phyloP scores from a whole-genome alignment of 139 green algal genomes.

The Dunaliella primolecta region DNA sequence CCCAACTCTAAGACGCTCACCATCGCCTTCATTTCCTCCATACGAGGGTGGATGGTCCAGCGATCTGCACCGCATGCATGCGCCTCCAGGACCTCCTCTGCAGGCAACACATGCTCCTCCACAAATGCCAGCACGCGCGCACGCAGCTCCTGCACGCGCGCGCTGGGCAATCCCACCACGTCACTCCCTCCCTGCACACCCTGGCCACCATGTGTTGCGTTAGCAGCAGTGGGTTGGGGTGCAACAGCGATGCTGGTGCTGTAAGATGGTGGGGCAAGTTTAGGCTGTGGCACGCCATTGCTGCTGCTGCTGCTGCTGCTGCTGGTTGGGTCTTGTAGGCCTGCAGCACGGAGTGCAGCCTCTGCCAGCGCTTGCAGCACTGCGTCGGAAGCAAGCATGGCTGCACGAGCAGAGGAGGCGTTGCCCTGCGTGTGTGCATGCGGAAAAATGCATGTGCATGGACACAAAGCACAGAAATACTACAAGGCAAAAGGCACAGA shows the following conservation, averaged over 20 bases:
- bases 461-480: too few species aligned
- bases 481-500: too few species aligned
- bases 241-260: too few species aligned
- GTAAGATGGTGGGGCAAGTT: too few species aligned
- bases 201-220: too few species aligned
- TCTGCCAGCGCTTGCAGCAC: conserved; percentile 62
- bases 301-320: too few species aligned
- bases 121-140: conserved; percentile 73
- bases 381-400: conserved; percentile 48
- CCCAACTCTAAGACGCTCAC: too few species aligned
- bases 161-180: neutral
- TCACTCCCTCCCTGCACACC: conserved; percentile 2
- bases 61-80: conserved; percentile 35
- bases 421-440: conserved; percentile 66
- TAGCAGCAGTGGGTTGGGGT: too few species aligned
- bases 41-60: conserved; percentile 75
- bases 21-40: conserved; percentile 82
- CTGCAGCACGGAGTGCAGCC: conserved; percentile 28
- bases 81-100: conserved; percentile 56
- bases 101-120: conserved; percentile 68
- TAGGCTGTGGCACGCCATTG: too few species aligned
- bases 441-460: too few species aligned
- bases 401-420: conserved; percentile 71
- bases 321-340: neutral
- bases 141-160: conserved; percentile 6